Conservation (phyloP, 2,329 filamentous ascomycete species). For the Beauveria sp. region DNA sequence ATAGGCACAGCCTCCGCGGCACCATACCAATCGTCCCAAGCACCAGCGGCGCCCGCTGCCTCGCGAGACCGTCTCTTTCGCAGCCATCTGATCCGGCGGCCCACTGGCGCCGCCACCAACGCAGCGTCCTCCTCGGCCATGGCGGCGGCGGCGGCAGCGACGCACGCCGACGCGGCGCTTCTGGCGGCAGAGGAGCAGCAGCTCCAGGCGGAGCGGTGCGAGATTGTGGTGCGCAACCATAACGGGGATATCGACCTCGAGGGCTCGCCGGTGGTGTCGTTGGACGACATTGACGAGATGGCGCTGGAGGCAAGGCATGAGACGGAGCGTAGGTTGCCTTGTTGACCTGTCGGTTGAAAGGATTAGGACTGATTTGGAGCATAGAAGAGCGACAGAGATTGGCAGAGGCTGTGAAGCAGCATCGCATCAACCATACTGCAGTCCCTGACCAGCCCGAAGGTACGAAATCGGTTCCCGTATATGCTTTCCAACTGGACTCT, state of each 20-base stretch:
- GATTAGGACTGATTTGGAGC: neutral
- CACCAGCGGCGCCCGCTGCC: neutral
- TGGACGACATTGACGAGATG: conserved; percentile 48
- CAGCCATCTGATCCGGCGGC: conserved; percentile 48
- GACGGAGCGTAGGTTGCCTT: conserved; percentile 40
- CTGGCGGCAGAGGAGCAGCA: conserved; percentile 33
- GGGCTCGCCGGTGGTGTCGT: conserved; percentile 44
- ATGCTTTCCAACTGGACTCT: conserved; percentile 2
- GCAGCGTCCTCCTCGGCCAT: conserved; percentile 35
- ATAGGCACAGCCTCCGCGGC: neutral
- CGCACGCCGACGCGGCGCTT: conserved; percentile 38
- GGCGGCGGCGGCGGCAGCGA: conserved; percentile 28
- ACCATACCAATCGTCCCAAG: neutral
- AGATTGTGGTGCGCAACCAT: conserved; percentile 56
- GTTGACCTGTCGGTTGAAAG: neutral
- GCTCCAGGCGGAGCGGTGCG: conserved; percentile 33
- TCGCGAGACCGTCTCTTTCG: conserved; percentile 40
- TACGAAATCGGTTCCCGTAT: conserved; percentile 26
- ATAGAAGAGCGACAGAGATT: conserved; percentile 53
- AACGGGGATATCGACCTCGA: conserved; percentile 56
- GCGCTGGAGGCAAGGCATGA: conserved; percentile 51
- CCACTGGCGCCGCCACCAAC: conserved; percentile 30
- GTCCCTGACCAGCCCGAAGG: conserved; percentile 59
- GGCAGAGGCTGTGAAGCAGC: conserved; percentile 53
- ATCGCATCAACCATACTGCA: conserved; percentile 47